phyloP scores from a whole-genome alignment of 108 stramenopile species.

The Nannochloropsis salina region DNA sequence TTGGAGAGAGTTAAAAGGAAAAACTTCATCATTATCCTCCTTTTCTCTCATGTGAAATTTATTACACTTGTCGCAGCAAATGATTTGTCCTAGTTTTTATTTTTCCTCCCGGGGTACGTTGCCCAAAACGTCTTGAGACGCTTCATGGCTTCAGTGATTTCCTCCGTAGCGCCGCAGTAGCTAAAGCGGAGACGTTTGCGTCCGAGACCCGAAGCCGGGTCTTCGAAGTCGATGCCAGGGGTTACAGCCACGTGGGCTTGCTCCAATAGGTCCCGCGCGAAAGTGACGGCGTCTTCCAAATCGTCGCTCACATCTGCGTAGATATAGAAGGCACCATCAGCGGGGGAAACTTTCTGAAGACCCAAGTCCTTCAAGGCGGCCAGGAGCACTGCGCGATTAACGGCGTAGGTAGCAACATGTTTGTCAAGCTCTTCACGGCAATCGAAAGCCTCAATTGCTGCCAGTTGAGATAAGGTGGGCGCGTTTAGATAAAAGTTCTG shows the following conservation, averaged over 20 bases:
- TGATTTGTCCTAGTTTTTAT: background rate
- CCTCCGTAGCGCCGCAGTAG: slow-evolving; percentile 46
- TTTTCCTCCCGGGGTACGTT: slow-evolving; percentile 15
- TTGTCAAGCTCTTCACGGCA: slow-evolving; percentile 66
- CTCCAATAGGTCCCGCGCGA: slow-evolving; percentile 55
- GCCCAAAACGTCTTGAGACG: background rate
- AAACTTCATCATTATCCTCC: too few relatives aligned
- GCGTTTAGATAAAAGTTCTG: slow-evolving; percentile 93
- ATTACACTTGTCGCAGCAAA: too few relatives aligned
- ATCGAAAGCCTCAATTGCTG: slow-evolving; percentile 70
- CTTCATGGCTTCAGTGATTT: background rate
- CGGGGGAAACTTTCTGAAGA: background rate
- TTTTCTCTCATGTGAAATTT: too few relatives aligned
- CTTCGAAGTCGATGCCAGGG: slow-evolving; percentile 84
- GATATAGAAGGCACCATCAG: slow-evolving; percentile 76
- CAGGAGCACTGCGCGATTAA: slow-evolving; percentile 49
- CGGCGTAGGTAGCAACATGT: slow-evolving; percentile 67
- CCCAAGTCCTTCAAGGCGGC: slow-evolving; percentile 15
- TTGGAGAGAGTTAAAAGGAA: too few relatives aligned
- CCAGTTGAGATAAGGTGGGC: slow-evolving; percentile 78
- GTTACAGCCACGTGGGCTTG: slow-evolving; percentile 68
- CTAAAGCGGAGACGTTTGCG: slow-evolving; percentile 72
- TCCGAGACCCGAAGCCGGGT: slow-evolving; percentile 61
- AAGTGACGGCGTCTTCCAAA: slow-evolving; percentile 48
- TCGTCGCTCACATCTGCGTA: slow-evolving; percentile 73